Evolutionary conservation across 768 basidiomycete species (phyloP).

Genomic region (Obba rivulosa): DNA sequence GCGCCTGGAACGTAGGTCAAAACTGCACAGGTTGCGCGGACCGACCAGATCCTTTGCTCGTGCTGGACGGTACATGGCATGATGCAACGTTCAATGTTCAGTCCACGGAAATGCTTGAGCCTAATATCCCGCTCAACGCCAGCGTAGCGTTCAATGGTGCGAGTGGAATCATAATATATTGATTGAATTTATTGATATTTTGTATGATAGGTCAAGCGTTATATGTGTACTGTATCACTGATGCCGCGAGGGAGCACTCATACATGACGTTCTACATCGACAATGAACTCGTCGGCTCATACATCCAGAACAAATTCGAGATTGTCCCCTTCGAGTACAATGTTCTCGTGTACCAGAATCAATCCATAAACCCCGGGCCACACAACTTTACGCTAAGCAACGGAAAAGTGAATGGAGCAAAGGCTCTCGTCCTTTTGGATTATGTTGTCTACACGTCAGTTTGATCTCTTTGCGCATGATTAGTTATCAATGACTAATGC

Average conservation of each 20-base stretch:
- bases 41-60: neutral
- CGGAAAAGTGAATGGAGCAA: too few relatives aligned
- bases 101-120: neutral
- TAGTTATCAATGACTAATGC: too few relatives aligned
- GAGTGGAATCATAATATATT: neutral
- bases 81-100: slow-evolving; percentile 8
- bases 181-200: slow-evolving; percentile 1
- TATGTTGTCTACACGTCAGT: too few relatives aligned
- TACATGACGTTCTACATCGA: slow-evolving; percentile 38
- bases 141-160: slow-evolving; percentile 32
- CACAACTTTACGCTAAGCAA: too few relatives aligned
- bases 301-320: slow-evolving; percentile 1
- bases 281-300: slow-evolving; percentile 25
- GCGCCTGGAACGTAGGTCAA: slow-evolving; percentile 2
- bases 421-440: too few relatives aligned
- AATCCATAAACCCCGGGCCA: too few relatives aligned
- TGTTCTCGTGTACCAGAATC: too few relatives aligned
- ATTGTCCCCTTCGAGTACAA: too few relatives aligned
- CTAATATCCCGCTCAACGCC: slow-evolving; percentile 22
- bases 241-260: slow-evolving; percentile 17
- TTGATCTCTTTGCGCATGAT: too few relatives aligned
- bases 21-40: slow-evolving; percentile 6
- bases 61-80: slow-evolving; percentile 9
- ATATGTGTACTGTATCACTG: slow-evolving; percentile 36
- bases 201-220: slow-evolving; percentile 38